Percentiles rank a stretch among this genome's conserved stretches.
phyloP scores from a whole-genome alignment of 164 flowering plant species.

The Stephania yunnanensis region DNA sequence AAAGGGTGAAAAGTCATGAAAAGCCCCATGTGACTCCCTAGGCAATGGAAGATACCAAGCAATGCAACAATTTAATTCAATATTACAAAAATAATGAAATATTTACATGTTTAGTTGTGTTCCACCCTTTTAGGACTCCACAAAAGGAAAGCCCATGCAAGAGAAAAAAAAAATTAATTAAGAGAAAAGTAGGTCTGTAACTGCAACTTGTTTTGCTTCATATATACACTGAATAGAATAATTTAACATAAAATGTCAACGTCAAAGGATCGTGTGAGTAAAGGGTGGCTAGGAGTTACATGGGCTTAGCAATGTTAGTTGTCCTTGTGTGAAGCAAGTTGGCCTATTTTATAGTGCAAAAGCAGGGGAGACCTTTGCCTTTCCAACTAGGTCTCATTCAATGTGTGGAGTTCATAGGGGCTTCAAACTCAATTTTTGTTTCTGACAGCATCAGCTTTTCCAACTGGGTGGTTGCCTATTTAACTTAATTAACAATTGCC shows the following conservation, averaged over 20 bases:
- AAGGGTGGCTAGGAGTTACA: too few relatives aligned
- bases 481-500: neutral
- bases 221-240: neutral
- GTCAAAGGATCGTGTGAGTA: too few relatives aligned
- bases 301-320: too few relatives aligned
- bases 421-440: neutral
- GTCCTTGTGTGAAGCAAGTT: neutral
- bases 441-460: neutral
- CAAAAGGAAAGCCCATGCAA: neutral
- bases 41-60: conserved; percentile 7
- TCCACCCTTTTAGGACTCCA: neutral
- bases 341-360: neutral
- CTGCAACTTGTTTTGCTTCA: neutral
- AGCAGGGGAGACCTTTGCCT: neutral
- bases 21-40: neutral
- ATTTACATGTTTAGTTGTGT: neutral
- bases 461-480: neutral
- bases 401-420: neutral
- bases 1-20: conserved; percentile 1
- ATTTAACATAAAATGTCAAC: too few relatives aligned
- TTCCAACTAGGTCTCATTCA: neutral
- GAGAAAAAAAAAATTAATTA: neutral
- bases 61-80: neutral
- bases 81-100: neutral
- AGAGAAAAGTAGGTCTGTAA: neutral